Percentiles rank a stretch among this genome's conserved stretches.
These are phyloP conservation scores for Trichophyton simii DNA, from an alignment of 2,329 filamentous ascomycete genomes.

Conservation along the genomic window DNA sequence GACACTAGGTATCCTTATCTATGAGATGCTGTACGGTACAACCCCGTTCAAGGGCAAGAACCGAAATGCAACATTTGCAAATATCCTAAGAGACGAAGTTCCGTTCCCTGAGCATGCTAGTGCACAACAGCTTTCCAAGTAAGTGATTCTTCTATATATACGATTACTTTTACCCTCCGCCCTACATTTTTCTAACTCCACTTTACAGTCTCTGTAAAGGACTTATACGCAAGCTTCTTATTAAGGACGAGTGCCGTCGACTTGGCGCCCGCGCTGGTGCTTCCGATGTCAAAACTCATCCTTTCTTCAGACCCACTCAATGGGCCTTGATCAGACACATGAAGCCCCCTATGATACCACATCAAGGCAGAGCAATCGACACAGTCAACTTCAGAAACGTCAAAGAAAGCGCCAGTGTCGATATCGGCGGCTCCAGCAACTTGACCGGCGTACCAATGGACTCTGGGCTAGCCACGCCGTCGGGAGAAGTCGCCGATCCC, in stretches of 20 bases:
- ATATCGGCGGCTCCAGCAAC: slow-evolving; percentile 37
- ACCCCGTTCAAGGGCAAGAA: slow-evolving; percentile 99
- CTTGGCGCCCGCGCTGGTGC: slow-evolving; percentile 88
- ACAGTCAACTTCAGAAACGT: slow-evolving; percentile 96
- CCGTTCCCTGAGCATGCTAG: slow-evolving; percentile 85
- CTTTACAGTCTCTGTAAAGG: slow-evolving; percentile 75
- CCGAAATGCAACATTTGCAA: slow-evolving; percentile 92
- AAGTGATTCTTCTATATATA: slow-evolving; percentile 32
- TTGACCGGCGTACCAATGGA: slow-evolving; percentile 51
- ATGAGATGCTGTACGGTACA: slow-evolving; percentile 97
- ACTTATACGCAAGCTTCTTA: slow-evolving; percentile 86
- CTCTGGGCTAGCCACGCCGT: slow-evolving; percentile 72
- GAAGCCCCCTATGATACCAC: slow-evolving; percentile 93
- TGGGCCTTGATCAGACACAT: slow-evolving; percentile 96
- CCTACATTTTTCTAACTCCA: slow-evolving; percentile 3
- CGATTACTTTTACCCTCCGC: neutral
- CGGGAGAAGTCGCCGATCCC: slow-evolving; percentile 69
- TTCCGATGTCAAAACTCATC: slow-evolving; percentile 89
- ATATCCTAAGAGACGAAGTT: slow-evolving; percentile 90
- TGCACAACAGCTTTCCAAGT: slow-evolving; percentile 82
- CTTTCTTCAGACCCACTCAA: slow-evolving; percentile 90
- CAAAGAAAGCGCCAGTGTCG: slow-evolving; percentile 91
- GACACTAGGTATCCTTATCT: slow-evolving; percentile 93
- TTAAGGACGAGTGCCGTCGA: slow-evolving; percentile 92
- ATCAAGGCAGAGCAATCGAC: slow-evolving; percentile 79